Percentiles rank a stretch among this genome's conserved stretches.
These are phyloP conservation scores for Fusarium paranaense DNA, from an alignment of 2,329 filamentous ascomycete species.

Conservation along the genomic window DNA sequence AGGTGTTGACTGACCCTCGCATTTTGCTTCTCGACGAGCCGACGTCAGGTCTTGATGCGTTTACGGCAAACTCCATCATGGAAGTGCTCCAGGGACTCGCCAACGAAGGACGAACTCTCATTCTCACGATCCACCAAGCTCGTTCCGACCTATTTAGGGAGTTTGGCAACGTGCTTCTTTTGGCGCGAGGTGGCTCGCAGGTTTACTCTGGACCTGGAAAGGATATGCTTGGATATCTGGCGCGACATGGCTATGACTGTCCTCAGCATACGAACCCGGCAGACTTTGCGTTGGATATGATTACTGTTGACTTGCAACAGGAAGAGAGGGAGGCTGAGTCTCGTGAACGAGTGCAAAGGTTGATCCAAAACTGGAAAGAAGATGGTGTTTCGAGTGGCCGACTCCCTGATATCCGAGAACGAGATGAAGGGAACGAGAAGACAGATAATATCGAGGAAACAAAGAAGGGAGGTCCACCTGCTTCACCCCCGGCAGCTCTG, in stretches of 20 bases:
- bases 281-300: constrained; percentile 81
- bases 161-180: constrained; percentile 78
- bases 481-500: not conserved
- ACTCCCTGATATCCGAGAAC: constrained; percentile 46
- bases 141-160: constrained; percentile 78
- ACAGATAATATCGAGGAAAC: not conserved
- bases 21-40: constrained; percentile 82
- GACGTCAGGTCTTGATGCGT: constrained; percentile 80
- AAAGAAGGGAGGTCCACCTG: not conserved
- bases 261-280: constrained; percentile 79
- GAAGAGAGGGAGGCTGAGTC: constrained; percentile 71
- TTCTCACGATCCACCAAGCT: constrained; percentile 83
- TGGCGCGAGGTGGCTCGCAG: constrained; percentile 76
- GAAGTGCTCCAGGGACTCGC: constrained; percentile 78
- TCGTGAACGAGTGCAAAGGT: constrained; percentile 68
- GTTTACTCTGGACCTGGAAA: constrained; percentile 74
- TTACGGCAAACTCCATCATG: constrained; percentile 81
- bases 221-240: constrained; percentile 75
- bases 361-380: constrained; percentile 70
- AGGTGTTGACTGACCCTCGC: constrained; percentile 80
- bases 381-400: constrained; percentile 22
- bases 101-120: constrained; percentile 77
- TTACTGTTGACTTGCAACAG: constrained; percentile 80
- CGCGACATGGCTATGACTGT: constrained; percentile 70
- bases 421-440: constrained; percentile 41